Evolutionary conservation across 352 stramenopile species (phyloP).

Genomic region (Globisporangium barbulae): DNA sequence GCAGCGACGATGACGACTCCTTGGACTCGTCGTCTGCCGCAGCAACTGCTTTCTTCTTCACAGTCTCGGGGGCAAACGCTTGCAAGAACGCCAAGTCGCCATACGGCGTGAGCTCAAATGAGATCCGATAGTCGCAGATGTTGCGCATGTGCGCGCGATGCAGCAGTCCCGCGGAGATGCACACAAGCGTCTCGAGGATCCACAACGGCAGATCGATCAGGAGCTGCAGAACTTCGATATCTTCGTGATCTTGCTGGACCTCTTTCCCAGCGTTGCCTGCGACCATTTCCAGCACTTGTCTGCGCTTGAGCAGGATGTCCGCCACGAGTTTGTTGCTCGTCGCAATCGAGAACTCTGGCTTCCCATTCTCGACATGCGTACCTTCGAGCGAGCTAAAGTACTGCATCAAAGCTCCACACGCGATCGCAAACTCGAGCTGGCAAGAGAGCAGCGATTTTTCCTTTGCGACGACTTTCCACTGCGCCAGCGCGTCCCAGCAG

Average conservation of each 20-base stretch:
- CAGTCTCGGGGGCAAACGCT: conserved; percentile 57
- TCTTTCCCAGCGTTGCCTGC: conserved; percentile 10
- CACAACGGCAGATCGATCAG: conserved; percentile 59
- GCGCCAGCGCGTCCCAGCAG: conserved; percentile 47
- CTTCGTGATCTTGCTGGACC: conserved; percentile 16
- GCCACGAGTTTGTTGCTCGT: conserved; percentile 43
- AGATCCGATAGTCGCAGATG: conserved; percentile 73
- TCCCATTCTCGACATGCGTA: conserved; percentile 7
- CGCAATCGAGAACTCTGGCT: conserved; percentile 7
- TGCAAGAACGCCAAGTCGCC: conserved; percentile 73
- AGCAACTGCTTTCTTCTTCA: conserved; percentile 22
- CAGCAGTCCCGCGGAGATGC: conserved; percentile 58
- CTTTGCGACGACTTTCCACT: conserved; percentile 27
- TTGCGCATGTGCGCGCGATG: conserved; percentile 75
- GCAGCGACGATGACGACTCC: conserved; percentile 17
- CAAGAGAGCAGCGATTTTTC: conserved; percentile 21
- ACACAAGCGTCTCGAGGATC: conserved; percentile 67
- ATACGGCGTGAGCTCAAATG: conserved; percentile 80
- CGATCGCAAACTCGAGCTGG: conserved; percentile 47
- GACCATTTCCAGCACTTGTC: conserved; percentile 23
- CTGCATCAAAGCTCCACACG: conserved; percentile 38
- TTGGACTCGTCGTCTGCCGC: conserved; percentile 17
- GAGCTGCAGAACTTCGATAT: conserved; percentile 21
- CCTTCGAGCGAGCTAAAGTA: conserved; percentile 42
- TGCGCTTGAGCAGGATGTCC: conserved; percentile 43